Evolutionary conservation across 129 eudicot genomes (phyloP).

Genomic region (Chrysanthemum makinoi): DNA sequence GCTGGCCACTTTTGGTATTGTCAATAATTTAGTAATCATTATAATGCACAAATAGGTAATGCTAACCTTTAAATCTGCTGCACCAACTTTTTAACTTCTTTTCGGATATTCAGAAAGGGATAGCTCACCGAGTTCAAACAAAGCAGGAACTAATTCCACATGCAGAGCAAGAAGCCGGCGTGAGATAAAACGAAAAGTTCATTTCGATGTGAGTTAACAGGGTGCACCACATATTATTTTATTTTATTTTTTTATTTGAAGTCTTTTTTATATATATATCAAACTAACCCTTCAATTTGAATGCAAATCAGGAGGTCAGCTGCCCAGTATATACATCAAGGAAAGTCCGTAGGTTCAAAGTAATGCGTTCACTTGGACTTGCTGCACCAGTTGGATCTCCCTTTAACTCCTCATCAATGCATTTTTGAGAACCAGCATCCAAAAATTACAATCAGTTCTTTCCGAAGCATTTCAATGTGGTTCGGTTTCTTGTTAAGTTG

Average conservation of each 20-base stretch:
- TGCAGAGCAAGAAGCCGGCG: constrained; percentile 49
- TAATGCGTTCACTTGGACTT: constrained; percentile 62
- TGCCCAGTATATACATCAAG: constrained; percentile 35
- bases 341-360: constrained; percentile 48
- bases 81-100: neutral
- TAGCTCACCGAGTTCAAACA: constrained; percentile 42
- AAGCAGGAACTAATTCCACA: constrained; percentile 25
- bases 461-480: constrained; percentile 3
- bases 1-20: neutral
- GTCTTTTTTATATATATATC: neutral
- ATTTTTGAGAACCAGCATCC: neutral
- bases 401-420: constrained; percentile 17
- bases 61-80: neutral
- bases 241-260: neutral
- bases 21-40: neutral
- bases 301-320: constrained; percentile 38
- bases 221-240: constrained; percentile 11
- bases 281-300: neutral
- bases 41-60: constrained; percentile 12
- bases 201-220: constrained; percentile 53
- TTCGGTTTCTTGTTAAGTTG: constrained; percentile 12
- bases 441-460: neutral
- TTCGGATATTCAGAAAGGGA: constrained; percentile 30
- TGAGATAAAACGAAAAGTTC: constrained; percentile 45
- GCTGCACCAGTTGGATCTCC: constrained; percentile 67